phyloP scores from a whole-genome alignment of 169 alveolate species.

The Cryptosporidium bovis region DNA sequence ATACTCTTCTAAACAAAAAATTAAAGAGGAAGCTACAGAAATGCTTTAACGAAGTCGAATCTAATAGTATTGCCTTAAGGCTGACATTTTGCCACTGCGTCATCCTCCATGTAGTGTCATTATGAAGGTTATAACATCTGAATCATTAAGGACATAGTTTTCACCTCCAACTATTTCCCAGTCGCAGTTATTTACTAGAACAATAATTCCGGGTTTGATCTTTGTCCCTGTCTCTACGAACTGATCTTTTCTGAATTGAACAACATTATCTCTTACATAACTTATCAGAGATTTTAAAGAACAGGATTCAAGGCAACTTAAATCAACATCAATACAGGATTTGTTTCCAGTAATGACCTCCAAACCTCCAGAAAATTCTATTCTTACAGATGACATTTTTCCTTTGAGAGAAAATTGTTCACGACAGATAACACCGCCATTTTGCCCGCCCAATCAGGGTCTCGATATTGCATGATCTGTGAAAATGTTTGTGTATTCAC shows the following conservation, averaged over 20 bases:
- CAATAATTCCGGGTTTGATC: conserved; percentile 92
- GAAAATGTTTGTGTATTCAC: not conserved
- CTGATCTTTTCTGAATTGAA: conserved; percentile 58
- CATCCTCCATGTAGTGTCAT: conserved; percentile 97
- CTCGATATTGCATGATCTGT: conserved; percentile 74
- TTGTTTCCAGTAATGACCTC: conserved; percentile 51
- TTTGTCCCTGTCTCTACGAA: conserved; percentile 73
- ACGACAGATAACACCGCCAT: conserved; percentile 71
- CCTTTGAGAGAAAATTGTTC: not conserved
- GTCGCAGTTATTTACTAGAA: conserved; percentile 92
- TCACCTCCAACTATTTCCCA: conserved; percentile 93
- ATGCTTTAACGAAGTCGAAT: not conserved
- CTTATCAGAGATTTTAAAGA: conserved; percentile 42
- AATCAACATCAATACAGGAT: conserved; percentile 2
- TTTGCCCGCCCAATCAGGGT: conserved; percentile 62
- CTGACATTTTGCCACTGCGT: not conserved
- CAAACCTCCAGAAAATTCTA: conserved; percentile 71
- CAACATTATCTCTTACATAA: conserved; percentile 32
- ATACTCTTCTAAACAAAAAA: too few species aligned
- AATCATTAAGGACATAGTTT: conserved; percentile 82
- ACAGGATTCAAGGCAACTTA: not conserved
- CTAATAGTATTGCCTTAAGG: too few species aligned
- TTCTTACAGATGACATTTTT: not conserved
- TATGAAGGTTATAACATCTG: conserved; percentile 89
- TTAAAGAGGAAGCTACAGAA: too few species aligned